Evolutionary conservation across 441 rosid genomes (phyloP).

Genomic region (Eruca vesicaria): DNA sequence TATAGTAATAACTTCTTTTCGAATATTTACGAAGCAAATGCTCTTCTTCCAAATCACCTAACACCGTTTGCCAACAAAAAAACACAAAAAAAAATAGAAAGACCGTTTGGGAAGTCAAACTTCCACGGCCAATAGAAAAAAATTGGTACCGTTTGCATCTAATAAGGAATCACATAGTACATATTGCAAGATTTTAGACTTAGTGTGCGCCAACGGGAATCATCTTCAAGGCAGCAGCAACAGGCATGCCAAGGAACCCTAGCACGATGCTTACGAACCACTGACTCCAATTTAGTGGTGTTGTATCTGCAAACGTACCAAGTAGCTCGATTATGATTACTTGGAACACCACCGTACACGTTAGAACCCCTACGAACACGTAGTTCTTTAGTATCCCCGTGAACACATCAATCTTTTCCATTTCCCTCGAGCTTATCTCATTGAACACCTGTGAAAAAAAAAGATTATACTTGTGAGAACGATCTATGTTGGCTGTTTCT

Average conservation of each 20-base stretch:
- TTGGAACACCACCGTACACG: conserved; percentile 47
- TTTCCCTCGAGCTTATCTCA: conserved; percentile 77
- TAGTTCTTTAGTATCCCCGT: conserved; percentile 59
- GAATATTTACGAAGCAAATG: no score
- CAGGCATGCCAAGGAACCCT: conserved; percentile 75
- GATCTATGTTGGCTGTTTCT: neutral
- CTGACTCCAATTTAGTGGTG: conserved; percentile 50
- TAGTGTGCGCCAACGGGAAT: conserved; percentile 43
- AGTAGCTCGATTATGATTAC: conserved; percentile 60
- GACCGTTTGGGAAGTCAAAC: no score
- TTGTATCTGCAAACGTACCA: conserved; percentile 69
- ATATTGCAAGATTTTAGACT: neutral
- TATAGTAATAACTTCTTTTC: no score
- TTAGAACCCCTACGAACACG: conserved; percentile 55
- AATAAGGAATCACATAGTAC: no score
- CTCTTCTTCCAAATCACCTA: no score
- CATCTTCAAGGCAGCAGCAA: conserved; percentile 61
- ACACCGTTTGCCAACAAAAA: no score
- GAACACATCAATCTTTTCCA: conserved; percentile 68
- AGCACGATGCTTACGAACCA: conserved; percentile 53
- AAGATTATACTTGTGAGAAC: neutral
- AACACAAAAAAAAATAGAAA: no score
- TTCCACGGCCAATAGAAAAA: no score
- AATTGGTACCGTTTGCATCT: no score
- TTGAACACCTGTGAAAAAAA: conserved; percentile 54